Evolutionary conservation across 1,284 basidiomycete genomes (phyloP), one percentile per base, ranked within the genome.

Genomic region (Rhodotorula sp.): DNA sequence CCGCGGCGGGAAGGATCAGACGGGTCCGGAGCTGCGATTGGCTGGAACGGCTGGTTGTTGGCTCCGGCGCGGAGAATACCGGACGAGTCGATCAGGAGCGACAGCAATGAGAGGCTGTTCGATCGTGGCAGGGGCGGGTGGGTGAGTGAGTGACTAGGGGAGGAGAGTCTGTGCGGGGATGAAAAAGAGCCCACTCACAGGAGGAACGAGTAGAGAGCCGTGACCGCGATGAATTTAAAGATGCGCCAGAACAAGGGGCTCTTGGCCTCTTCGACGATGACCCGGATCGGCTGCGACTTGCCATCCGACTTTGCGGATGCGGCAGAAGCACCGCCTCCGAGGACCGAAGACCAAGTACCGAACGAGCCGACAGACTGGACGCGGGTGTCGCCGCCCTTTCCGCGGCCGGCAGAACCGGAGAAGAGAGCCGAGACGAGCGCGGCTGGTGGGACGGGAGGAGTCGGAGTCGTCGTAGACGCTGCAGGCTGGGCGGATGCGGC

Each of bases 41-140:
- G 88, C 75, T 91, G 88, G 77, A 91, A 93, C 77, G 92, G 87
- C 46, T 88, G 82, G 74, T 88, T 86, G 45, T 85, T 85, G 49
- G 89, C 89, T 24, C 90, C 91, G 14, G 91, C 88, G 82, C 95
- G 95, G 82, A 95, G 86, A 55, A 95, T 84, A 15, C 93, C 93
- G 42, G 91, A 90, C 79, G 93, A 95, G 81, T 96, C 95, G 78
- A 96, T 86, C 75, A 96, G 85, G 60, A 95, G 88, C 0, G 91
- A 90, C 57, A 95, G 82, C 55, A 95, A 84, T 61, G 93, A 91
- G 67, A 96, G 83, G 77, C 73, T 74, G 91, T 84, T 79, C 90
- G 66, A 20, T 56, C 44, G 20, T 63, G 63, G 63, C 30, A 67
- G 53, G 37, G 60, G 44, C 14, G 45, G 51, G 44, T 37, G 42